phyloP scores from a whole-genome alignment of 805 yeast species.

The Debaryomyces tyrocola region DNA sequence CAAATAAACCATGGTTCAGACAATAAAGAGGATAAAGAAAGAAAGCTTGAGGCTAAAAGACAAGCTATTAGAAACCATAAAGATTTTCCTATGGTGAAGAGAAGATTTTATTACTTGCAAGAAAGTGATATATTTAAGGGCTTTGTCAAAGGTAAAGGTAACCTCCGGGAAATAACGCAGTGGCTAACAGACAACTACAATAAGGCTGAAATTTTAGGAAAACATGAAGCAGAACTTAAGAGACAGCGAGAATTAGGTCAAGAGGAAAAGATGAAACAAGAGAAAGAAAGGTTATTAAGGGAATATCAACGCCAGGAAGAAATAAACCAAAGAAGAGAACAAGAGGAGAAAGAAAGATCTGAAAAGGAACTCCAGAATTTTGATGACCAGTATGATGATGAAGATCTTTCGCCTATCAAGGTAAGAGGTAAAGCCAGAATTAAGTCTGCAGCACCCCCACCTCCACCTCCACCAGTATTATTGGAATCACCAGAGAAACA shows the following conservation, averaged over 20 bases:
- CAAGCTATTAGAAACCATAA: conserved; percentile 38
- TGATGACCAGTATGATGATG: conserved; percentile 23
- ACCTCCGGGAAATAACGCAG: conserved; percentile 37
- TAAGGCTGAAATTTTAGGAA: conserved; percentile 22
- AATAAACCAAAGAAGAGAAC: conserved; percentile 6
- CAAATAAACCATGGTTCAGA: conserved; percentile 8
- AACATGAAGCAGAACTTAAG: conserved; percentile 12
- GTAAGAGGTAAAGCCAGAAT: conserved; percentile 31
- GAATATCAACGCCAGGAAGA: conserved; percentile 14
- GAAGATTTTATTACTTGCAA: conserved; percentile 36
- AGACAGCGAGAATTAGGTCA: conserved; percentile 10
- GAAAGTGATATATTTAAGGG: conserved; percentile 43
- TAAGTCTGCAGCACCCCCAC: conserved; percentile 14
- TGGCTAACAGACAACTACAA: conserved; percentile 38
- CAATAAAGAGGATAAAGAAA: conserved; percentile 20
- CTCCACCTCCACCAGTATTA: conserved; percentile 16
- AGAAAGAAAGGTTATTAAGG: conserved; percentile 13
- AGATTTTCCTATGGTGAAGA: conserved; percentile 37
- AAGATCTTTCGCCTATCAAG: conserved; percentile 38
- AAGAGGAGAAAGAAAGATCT: conserved; percentile 4
- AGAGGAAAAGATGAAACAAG: conserved; percentile 11
- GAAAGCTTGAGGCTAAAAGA: conserved; percentile 32
- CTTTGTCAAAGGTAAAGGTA: conserved; percentile 43
- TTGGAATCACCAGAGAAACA: conserved; percentile 7
- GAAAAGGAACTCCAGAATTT: conserved; percentile 3